These are phyloP conservation scores for Phyllosticta citriasiana DNA, from an alignment of 2,329 filamentous ascomycete species.

Conservation along the genomic window DNA sequence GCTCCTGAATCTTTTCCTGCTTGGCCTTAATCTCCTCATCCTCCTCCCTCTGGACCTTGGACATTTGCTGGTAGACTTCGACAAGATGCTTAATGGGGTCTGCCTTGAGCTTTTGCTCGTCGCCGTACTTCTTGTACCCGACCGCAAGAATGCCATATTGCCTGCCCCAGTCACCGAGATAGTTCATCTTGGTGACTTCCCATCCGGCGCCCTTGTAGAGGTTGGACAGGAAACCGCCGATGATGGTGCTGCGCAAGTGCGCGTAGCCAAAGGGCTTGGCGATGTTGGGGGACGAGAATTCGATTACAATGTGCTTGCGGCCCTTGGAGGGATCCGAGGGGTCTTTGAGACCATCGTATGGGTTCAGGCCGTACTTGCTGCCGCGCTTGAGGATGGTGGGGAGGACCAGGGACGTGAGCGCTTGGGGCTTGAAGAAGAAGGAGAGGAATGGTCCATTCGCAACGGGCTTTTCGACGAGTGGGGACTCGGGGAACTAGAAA, in stretches of 20 bases:
- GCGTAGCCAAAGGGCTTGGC: conserved; percentile 73
- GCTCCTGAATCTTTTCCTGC: conserved; percentile 22
- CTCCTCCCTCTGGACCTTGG: conserved; percentile 51
- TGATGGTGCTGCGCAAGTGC: conserved; percentile 67
- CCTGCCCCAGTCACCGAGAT: conserved; percentile 71
- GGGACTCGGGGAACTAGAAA: conserved; percentile 60
- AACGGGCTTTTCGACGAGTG: conserved; percentile 60
- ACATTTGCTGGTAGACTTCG: conserved; percentile 72
- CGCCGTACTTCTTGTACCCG: conserved; percentile 65
- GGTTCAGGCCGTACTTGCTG: conserved; percentile 53
- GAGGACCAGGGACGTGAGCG: conserved; percentile 56
- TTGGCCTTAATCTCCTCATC: conserved; percentile 53
- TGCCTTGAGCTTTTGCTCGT: conserved; percentile 56
- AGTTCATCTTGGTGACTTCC: conserved; percentile 64
- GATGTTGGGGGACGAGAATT: conserved; percentile 80
- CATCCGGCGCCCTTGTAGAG: conserved; percentile 59
- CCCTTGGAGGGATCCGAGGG: conserved; percentile 49
- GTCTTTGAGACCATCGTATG: conserved; percentile 50
- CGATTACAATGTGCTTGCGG: conserved; percentile 60
- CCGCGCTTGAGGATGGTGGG: conserved; percentile 58
- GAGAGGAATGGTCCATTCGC: conserved; percentile 60
- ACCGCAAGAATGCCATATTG: conserved; percentile 63
- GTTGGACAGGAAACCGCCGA: conserved; percentile 63
- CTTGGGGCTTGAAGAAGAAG: conserved; percentile 69
- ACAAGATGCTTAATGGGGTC: conserved; percentile 78